These are phyloP conservation scores for Diaporthe nobilis DNA, from an alignment of 2,329 filamentous ascomycete genomes.

Conservation along the genomic window DNA sequence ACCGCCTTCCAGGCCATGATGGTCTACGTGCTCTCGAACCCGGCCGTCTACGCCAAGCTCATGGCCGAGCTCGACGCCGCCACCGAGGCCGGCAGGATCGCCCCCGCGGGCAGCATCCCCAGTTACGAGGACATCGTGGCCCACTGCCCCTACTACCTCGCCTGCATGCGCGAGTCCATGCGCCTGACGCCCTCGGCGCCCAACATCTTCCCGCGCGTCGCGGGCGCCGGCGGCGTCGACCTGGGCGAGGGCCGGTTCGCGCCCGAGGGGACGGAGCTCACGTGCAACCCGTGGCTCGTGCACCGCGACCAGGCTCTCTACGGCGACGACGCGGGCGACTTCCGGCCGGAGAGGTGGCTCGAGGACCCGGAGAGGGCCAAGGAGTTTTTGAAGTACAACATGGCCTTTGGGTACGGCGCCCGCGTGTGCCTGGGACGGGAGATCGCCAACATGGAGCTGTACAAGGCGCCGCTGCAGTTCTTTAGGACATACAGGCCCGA, in stretches of 20 bases:
- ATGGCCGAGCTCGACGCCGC: slow-evolving; percentile 62
- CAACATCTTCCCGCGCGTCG: slow-evolving; percentile 64
- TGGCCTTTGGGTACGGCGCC: slow-evolving; percentile 66
- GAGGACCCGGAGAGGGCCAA: slow-evolving; percentile 51
- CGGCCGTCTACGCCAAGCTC: slow-evolving; percentile 59
- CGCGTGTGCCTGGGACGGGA: slow-evolving; percentile 68
- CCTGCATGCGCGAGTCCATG: slow-evolving; percentile 65
- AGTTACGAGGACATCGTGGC: slow-evolving; percentile 54
- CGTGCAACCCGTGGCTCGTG: slow-evolving; percentile 67
- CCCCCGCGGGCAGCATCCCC: slow-evolving; percentile 32
- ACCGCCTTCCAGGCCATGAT: slow-evolving; percentile 34
- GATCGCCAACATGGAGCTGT: slow-evolving; percentile 58
- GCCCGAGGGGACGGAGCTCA: slow-evolving; percentile 41
- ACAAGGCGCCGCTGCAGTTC: slow-evolving; percentile 58
- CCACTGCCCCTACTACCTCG: slow-evolving; percentile 63
- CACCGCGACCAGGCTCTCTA: slow-evolving; percentile 73
- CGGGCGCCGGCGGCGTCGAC: slow-evolving; percentile 49
- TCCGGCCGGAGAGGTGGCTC: slow-evolving; percentile 66
- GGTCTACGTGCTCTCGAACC: slow-evolving; percentile 59
- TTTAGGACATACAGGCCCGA: slow-evolving; percentile 55
- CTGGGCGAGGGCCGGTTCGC: slow-evolving; percentile 44
- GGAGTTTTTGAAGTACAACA: slow-evolving; percentile 61
- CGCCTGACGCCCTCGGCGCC: slow-evolving; percentile 65
- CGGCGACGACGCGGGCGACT: slow-evolving; percentile 61
- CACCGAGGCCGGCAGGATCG: slow-evolving; percentile 50